Evolutionary conservation across 805 yeast genomes (phyloP), one percentile per base, ranked within the genome.

Genomic region (Tetrapisispora fleetii): DNA sequence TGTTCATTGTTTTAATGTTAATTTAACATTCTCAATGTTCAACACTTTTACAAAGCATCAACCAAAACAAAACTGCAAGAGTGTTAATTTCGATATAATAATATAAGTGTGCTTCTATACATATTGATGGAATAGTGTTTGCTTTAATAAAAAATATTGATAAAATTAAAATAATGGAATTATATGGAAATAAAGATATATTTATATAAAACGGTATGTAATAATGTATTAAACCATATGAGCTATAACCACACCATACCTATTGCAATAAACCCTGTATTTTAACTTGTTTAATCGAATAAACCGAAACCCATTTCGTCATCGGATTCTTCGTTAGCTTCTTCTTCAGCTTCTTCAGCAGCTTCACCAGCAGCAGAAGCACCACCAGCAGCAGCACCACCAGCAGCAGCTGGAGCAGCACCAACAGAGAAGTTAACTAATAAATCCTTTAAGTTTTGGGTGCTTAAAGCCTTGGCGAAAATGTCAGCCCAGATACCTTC

Each of bases 251-350:
- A 27, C 16, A 40, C 33, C 43, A 40, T 11, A 32, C 35, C 35
- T 11, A 30, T 41, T 16, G 18, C 18, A 41, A 30, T 41, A 41
- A 32, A 17, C 18, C 44, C 37, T 41, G 17, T 42, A 42, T 42
- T 42, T 42, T 42, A 43, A 36, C 27, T 37, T 37, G 43, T 30
- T 75, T 84, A 85, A 75, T 84, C 93, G 77, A 85, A 85, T 74
- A 85, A 80, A 76, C 91, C 91, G 81, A 84, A 81, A 63, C 91
- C 93, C 90, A 84, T 82, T 76, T 84, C 93, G 64, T 81, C 87
- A 69, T 81, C 87, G 58, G 82, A 78, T 70, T 78, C 84, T 70
- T 81, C 86, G 58, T 68, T 72, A 52, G 69, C 79, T 66, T 73
- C 80, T 65, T 72, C 82, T 56, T 63, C 78, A 64, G 72, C 81